These are phyloP conservation scores for Talaromyces wortmannii DNA, from an alignment of 495 filamentous ascomycete species.

Conservation along the genomic window DNA sequence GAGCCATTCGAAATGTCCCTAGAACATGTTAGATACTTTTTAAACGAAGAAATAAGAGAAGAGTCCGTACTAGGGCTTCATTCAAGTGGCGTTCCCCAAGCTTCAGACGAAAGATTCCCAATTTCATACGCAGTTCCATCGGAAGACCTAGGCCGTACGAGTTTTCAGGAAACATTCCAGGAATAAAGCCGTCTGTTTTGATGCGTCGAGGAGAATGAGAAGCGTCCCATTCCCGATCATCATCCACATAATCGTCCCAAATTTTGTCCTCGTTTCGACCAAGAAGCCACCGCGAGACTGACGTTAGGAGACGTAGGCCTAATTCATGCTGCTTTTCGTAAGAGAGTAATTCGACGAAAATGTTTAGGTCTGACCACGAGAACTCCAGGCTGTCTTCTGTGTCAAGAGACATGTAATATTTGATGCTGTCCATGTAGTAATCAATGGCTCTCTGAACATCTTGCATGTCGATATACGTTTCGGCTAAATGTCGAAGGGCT, in stretches of 20 bases:
- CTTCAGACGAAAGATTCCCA: conserved; percentile 74
- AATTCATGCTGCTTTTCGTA: conserved; percentile 51
- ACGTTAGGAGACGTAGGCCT: conserved; percentile 61
- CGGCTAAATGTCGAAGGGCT: conserved; percentile 56
- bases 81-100: conserved; percentile 49
- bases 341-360: conserved; percentile 74
- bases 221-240: conserved; percentile 91
- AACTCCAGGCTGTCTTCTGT: conserved; percentile 47
- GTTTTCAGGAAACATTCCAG: conserved; percentile 43
- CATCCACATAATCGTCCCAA: conserved; percentile 70
- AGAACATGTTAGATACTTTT: neutral
- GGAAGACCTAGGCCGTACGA: conserved; percentile 74
- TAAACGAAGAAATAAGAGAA: neutral
- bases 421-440: conserved; percentile 56
- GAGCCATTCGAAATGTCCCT: conserved; percentile 60
- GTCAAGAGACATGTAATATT: conserved; percentile 39
- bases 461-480: conserved; percentile 53
- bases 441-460: conserved; percentile 50
- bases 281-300: conserved; percentile 72
- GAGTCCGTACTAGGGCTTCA: conserved; percentile 69
- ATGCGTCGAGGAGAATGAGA: conserved; percentile 60
- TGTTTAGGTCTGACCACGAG: conserved; percentile 77
- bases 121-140: conserved; percentile 74
- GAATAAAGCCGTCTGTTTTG: conserved; percentile 49
- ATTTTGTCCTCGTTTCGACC: conserved; percentile 65